phyloP scores from a whole-genome alignment of 768 basidiomycete genomes.

The Trametes gibbosa region DNA sequence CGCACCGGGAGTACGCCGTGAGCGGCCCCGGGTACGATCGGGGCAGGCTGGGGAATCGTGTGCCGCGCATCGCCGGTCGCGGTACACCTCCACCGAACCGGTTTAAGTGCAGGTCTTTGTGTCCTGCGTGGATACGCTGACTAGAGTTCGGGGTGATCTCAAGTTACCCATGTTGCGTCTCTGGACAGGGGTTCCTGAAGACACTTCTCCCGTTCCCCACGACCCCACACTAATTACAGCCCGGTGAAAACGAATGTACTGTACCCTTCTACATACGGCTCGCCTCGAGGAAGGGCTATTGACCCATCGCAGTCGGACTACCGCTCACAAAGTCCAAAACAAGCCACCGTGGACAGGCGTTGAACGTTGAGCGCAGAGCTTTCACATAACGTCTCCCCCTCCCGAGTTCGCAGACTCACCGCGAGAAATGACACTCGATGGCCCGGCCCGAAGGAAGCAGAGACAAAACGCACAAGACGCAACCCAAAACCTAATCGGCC shows the following conservation, averaged over 20 bases:
- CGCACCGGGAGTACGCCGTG: slow-evolving; percentile 6
- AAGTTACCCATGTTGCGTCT: not conserved
- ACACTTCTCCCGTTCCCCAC: not conserved
- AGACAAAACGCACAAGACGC: not conserved
- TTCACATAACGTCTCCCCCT: too few species aligned
- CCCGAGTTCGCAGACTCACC: too few species aligned
- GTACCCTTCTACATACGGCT: not conserved
- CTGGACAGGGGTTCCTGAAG: not conserved
- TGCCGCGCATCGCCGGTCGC: not conserved
- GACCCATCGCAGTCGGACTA: too few species aligned
- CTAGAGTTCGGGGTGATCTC: not conserved
- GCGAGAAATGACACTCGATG: too few species aligned
- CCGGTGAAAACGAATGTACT: not conserved
- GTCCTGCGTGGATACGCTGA: not conserved
- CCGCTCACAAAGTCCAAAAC: too few species aligned
- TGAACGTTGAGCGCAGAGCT: too few species aligned
- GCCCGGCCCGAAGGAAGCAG: slow-evolving; percentile 7
- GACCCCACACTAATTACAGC: not conserved
- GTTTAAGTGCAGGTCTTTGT: not conserved
- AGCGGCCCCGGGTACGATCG: not conserved
- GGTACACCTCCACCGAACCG: not conserved
- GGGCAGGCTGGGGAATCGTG: not conserved
- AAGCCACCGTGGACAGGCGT: too few species aligned
- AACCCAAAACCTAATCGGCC: slow-evolving; percentile 13
- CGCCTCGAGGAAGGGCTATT: too few species aligned